Conservation (phyloP, 192 early-diverging fungal species). For the Mycoemilia scoparia region DNA sequence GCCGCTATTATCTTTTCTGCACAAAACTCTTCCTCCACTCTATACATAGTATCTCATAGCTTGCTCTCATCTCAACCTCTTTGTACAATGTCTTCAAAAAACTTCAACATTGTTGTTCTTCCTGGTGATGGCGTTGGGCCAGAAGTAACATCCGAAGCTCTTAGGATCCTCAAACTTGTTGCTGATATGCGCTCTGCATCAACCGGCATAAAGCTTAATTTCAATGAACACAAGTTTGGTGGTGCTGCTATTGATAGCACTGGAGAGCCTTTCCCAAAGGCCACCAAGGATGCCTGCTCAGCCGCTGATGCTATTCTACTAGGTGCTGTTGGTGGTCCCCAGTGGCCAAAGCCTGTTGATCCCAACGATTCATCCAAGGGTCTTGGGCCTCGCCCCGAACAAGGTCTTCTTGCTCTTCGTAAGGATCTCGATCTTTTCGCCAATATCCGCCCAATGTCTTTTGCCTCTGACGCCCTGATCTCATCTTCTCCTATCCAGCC, state of each 20-base stretch:
- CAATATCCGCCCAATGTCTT: conserved; percentile 89
- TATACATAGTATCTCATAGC: too few relatives aligned
- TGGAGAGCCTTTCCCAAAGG: conserved; percentile 71
- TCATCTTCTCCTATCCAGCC: conserved; percentile 79
- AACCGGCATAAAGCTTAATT: conserved; percentile 41
- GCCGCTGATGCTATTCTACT: conserved; percentile 80
- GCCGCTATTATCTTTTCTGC: too few relatives aligned
- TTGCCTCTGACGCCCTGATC: conserved; percentile 68
- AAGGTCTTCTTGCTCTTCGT: conserved; percentile 78
- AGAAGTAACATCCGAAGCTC: conserved; percentile 80
- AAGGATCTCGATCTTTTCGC: conserved; percentile 89
- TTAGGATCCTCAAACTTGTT: conserved; percentile 73
- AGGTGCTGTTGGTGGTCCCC: conserved; percentile 95
- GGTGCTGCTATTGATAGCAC: conserved; percentile 79
- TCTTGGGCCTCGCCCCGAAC: conserved; percentile 76
- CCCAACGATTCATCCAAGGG: conserved; percentile 43
- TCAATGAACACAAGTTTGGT: conserved; percentile 72
- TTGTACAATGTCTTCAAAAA: too few relatives aligned
- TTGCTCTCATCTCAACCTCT: too few relatives aligned
- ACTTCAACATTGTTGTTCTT: conserved; percentile 50
- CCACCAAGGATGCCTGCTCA: conserved; percentile 64
- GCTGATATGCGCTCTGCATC: conserved; percentile 37
- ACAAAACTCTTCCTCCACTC: too few relatives aligned
- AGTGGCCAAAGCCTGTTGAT: conserved; percentile 65
- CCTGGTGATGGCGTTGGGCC: conserved; percentile 94